Percentiles rank a stretch among this genome's conserved stretches.
phyloP scores from a whole-genome alignment of 1,284 basidiomycete genomes.

The Volvariella volvacea region DNA sequence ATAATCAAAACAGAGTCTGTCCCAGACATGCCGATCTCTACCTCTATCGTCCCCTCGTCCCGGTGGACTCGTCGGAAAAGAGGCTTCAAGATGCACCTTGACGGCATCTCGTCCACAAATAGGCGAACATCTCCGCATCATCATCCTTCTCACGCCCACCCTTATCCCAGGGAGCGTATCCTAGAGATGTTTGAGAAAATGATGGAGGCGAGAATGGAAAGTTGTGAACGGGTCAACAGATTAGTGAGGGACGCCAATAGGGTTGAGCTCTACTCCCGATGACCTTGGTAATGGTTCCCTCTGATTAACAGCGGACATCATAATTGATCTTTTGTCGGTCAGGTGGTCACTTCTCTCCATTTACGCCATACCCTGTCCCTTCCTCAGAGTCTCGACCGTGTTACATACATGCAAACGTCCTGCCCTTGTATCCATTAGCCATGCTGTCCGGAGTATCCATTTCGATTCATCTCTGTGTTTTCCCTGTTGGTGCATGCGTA shows the following conservation, averaged over 20 bases:
- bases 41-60: slow-evolving; percentile 17
- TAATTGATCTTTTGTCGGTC: too few species aligned
- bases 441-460: too few species aligned
- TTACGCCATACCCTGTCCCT: too few species aligned
- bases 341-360: neutral
- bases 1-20: slow-evolving; percentile 9
- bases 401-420: too few species aligned
- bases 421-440: too few species aligned
- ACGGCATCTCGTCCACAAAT: slow-evolving; percentile 16
- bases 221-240: slow-evolving; percentile 56
- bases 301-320: neutral
- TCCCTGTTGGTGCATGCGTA: too few species aligned
- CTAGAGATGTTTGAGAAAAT: slow-evolving; percentile 64
- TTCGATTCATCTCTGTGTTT: too few species aligned
- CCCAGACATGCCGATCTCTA: slow-evolving; percentile 8
- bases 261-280: slow-evolving; percentile 18
- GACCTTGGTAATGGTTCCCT: slow-evolving; percentile 7
- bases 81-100: slow-evolving; percentile 27
- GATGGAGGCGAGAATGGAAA: slow-evolving; percentile 68
- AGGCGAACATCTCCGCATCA: slow-evolving; percentile 11
- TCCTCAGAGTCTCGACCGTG: too few species aligned
- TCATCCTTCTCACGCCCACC: slow-evolving; percentile 6
- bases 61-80: slow-evolving; percentile 37
- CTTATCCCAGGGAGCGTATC: slow-evolving; percentile 35
- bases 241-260: slow-evolving; percentile 49